Evolutionary conservation across 805 yeast species (phyloP).

Genomic region (Barnettozyma populi): DNA sequence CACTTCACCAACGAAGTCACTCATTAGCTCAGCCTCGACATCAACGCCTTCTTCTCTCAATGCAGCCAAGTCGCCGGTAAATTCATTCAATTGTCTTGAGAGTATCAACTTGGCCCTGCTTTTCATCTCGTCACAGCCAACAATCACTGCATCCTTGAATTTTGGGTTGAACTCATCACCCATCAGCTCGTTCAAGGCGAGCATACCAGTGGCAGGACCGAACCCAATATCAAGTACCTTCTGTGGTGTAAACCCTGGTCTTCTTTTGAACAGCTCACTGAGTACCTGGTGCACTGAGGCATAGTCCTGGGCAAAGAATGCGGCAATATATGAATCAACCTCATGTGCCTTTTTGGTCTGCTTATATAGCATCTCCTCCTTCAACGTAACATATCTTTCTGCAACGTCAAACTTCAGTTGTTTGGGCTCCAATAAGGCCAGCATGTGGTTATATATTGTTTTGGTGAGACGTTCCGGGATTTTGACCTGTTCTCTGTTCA

Average conservation of each 20-base stretch:
- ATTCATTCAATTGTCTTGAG: constrained; percentile 60
- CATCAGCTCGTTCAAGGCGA: constrained; percentile 81
- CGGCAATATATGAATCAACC: constrained; percentile 77
- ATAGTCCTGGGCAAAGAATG: constrained; percentile 76
- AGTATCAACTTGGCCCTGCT: constrained; percentile 72
- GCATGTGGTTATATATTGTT: constrained; percentile 58
- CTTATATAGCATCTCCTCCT: constrained; percentile 48
- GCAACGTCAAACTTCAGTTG: constrained; percentile 60
- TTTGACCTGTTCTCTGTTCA: constrained; percentile 40
- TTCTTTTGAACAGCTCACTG: constrained; percentile 54
- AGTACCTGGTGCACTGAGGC: constrained; percentile 63
- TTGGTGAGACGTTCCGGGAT: constrained; percentile 54
- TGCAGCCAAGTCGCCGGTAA: constrained; percentile 23
- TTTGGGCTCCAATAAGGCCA: constrained; percentile 56
- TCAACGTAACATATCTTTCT: constrained; percentile 43
- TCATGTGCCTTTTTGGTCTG: constrained; percentile 42
- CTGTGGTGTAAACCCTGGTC: constrained; percentile 57
- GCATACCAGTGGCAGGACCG: constrained; percentile 91
- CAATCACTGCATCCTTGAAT: constrained; percentile 63
- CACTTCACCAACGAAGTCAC: constrained; percentile 39
- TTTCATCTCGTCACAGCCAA: constrained; percentile 71
- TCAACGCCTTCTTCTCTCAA: constrained; percentile 10
- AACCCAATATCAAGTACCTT: constrained; percentile 73
- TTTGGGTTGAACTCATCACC: constrained; percentile 57
- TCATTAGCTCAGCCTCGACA: constrained; percentile 15